Evolutionary conservation across 306 rosid species (phyloP), one percentile per base, ranked within the genome.

Genomic region (Morella rubra): DNA sequence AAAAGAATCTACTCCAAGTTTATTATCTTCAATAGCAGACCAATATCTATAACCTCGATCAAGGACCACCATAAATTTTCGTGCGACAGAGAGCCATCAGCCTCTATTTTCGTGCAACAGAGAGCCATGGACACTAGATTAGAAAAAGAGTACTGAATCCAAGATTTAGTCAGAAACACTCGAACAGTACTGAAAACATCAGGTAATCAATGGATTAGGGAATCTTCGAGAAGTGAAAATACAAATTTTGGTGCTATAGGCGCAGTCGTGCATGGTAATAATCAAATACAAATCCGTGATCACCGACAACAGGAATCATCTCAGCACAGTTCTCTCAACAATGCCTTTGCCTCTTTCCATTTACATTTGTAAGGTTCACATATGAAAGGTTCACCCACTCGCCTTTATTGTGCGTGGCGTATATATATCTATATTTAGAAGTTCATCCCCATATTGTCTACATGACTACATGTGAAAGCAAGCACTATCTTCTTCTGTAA

Each of bases 271-370:
- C 50, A 41, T 65, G 71, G 71, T 65, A 9, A 41, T 10, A n/a
- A 65, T 11, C 32, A 65, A 8, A 42, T 24, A 42, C 47, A 65
- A 41, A 65, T 41, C 50, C 50, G 15, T 42, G 71, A 65, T 65
- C 71, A 65, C 71, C 71, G 71, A 65, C 50, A 65, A 16, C 50
- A 2, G 27, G 71, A 65, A 65, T 65, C 47, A 65, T 65, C 71
- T 65, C 71, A 65, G 50, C 71, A 65, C 71, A 42, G 50, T 18
- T 65, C 46, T 65, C 71, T 42, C 71, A n/a, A 42, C 71, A 16
- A 65, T 40, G 71, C 27, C 16, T 47, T 16, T 65, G 1, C 49
- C 15, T 61, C 20, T 61, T 32, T 61, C 15, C 46, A 16, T 41
- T 65, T 18, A 16, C 71, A 12, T 65, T 6, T 65, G 11, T 16